These are phyloP conservation scores for Colletotrichum tanaceti DNA, from an alignment of 2,329 filamentous ascomycete species.

Conservation along the genomic window DNA sequence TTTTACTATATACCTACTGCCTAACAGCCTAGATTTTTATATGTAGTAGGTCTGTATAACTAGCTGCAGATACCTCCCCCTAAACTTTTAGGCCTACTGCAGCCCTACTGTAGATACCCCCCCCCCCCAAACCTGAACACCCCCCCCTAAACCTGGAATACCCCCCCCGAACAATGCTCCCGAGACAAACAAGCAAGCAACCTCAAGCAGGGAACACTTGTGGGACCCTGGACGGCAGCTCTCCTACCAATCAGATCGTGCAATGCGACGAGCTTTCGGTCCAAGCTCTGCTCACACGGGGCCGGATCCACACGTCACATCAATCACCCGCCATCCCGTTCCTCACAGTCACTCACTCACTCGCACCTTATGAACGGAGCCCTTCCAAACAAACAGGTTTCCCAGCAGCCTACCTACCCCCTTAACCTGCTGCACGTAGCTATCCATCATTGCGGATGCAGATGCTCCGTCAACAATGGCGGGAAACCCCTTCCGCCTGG, in stretches of 20 bases:
- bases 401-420: background rate
- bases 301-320: conserved; percentile 8
- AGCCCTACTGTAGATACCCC: too few relatives aligned
- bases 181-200: too few relatives aligned
- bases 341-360: conserved; percentile 8
- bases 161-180: too few relatives aligned
- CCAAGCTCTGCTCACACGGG: conserved; percentile 28
- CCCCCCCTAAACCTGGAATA: too few relatives aligned
- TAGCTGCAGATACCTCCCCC: too few relatives aligned
- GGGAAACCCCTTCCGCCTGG: conserved; percentile 51
- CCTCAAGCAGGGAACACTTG: background rate
- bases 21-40: too few relatives aligned
- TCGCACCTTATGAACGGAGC: background rate
- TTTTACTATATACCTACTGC: too few relatives aligned
- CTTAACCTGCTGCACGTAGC: background rate
- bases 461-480: background rate
- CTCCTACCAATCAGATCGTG: conserved; percentile 28
- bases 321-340: background rate
- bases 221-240: conserved; percentile 11
- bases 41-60: too few relatives aligned
- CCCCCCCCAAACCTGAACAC: too few relatives aligned
- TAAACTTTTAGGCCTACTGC: too few relatives aligned
- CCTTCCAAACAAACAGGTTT: background rate
- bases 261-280: conserved; percentile 35
- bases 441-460: conserved; percentile 2